Conservation (phyloP, 2,329 filamentous ascomycete genomes). For the Verticillium alfalfae region DNA sequence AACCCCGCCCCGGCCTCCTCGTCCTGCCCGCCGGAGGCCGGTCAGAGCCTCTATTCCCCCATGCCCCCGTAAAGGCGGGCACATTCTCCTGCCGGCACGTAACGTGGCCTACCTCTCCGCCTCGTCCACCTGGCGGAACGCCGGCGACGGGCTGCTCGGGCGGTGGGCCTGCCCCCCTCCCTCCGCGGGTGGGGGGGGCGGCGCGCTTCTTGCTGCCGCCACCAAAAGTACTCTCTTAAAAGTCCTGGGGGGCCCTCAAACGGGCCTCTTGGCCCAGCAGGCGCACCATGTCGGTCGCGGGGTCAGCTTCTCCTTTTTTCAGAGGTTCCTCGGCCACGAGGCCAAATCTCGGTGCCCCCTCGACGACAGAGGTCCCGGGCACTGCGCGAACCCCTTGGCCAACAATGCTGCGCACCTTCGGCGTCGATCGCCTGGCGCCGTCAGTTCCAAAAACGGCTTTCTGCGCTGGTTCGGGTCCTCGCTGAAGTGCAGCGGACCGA, state of each 20-base stretch:
- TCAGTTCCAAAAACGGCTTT: slow-evolving; percentile 98
- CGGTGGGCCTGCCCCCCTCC: slow-evolving; percentile 30
- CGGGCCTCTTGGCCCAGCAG: slow-evolving; percentile 76
- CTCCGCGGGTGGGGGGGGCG: slow-evolving; percentile 48
- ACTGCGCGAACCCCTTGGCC: slow-evolving; percentile 87
- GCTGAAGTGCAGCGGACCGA: slow-evolving; percentile 89
- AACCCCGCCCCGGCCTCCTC: neutral
- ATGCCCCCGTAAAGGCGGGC: too few relatives aligned
- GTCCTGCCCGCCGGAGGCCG: too few relatives aligned
- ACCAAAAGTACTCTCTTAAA: slow-evolving; percentile 92
- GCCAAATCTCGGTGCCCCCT: slow-evolving; percentile 85
- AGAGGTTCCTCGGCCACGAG: slow-evolving; percentile 90
- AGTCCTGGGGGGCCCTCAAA: slow-evolving; percentile 83
- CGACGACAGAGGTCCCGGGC: slow-evolving; percentile 74
- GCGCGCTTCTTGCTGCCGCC: slow-evolving; percentile 52
- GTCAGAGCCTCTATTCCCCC: too few relatives aligned
- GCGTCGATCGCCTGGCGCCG: slow-evolving; percentile 86
- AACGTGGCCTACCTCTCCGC: neutral
- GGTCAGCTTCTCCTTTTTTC: slow-evolving; percentile 84
- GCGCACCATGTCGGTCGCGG: slow-evolving; percentile 85
- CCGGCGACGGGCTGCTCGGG: slow-evolving; percentile 30
- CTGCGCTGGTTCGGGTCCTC: slow-evolving; percentile 70
- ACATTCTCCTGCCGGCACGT: too few relatives aligned
- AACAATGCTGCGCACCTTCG: slow-evolving; percentile 89
- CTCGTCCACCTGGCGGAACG: slow-evolving; percentile 20